A percentile compares a stretch with the other conserved stretches of the same genome.
These are phyloP conservation scores for Apostasia shenzhenica DNA, from an alignment of 106 monocot genomes.

Conservation along the genomic window DNA sequence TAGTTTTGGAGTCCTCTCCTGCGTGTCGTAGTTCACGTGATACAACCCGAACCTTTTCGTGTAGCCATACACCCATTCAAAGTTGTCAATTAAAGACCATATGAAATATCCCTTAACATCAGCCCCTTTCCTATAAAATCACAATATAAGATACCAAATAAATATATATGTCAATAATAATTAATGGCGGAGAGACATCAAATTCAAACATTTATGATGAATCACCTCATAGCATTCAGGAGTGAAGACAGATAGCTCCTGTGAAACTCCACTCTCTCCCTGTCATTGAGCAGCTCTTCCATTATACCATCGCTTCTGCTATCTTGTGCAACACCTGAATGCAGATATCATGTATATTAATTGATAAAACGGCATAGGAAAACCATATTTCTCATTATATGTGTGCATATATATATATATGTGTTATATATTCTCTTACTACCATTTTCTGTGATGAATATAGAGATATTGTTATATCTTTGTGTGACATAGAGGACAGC, in stretches of 20 bases:
- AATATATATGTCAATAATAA: no score
- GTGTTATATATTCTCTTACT: background rate
- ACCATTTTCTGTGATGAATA: conserved; percentile 65
- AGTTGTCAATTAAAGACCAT: conserved; percentile 34
- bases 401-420: no score
- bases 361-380: no score
- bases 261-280: conserved; percentile 26
- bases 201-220: background rate
- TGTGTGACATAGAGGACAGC: conserved; percentile 31
- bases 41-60: conserved; percentile 30
- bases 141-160: no score
- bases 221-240: conserved; percentile 28
- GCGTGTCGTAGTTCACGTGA: conserved; percentile 25
- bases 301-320: conserved; percentile 1
- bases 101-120: conserved; percentile 4
- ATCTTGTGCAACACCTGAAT: conserved; percentile 29
- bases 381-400: no score
- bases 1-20: conserved; percentile 25
- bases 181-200: no score
- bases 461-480: conserved; percentile 44
- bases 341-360: background rate
- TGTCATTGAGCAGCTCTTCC: conserved; percentile 21
- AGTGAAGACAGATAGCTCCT: conserved; percentile 27
- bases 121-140: conserved; percentile 22
- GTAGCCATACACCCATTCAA: conserved; percentile 33